phyloP scores from a whole-genome alignment of 305 asterid species.

The Fraxinus angustifolia region DNA sequence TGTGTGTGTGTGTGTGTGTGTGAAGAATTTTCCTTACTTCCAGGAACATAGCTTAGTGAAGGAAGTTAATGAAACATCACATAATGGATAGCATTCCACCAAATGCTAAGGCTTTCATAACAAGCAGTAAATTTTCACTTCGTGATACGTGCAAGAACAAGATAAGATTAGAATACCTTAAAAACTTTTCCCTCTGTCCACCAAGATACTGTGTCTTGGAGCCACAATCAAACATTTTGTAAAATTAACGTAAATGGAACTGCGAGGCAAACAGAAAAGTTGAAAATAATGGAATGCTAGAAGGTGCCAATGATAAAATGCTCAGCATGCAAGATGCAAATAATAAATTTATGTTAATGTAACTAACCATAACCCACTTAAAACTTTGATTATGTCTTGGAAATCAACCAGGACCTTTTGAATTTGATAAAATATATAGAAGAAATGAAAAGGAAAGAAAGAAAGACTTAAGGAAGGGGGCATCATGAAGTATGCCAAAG shows the following conservation, averaged over 20 bases:
- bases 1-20: neutral
- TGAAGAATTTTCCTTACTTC: neutral
- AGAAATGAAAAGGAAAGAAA: neutral
- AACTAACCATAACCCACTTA: neutral
- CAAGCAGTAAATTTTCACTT: neutral
- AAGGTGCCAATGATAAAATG: slow-evolving; percentile 1
- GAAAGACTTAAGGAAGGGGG: neutral
- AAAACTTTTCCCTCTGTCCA: slow-evolving; percentile 85
- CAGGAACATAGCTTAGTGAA: neutral
- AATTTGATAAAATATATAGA: neutral
- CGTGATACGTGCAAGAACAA: slow-evolving; percentile 8
- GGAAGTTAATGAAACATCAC: neutral
- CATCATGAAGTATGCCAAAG: neutral
- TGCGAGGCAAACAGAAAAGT: slow-evolving; percentile 36
- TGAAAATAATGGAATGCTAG: slow-evolving; percentile 17
- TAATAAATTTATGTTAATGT: neutral
- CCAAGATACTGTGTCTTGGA: slow-evolving; percentile 64
- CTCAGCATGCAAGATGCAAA: neutral
- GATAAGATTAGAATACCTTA: slow-evolving; percentile 53
- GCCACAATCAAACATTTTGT: slow-evolving; percentile 74
- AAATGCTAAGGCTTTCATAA: neutral
- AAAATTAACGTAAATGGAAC: slow-evolving; percentile 35
- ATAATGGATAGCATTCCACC: slow-evolving; percentile 9
- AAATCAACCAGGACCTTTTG: neutral
- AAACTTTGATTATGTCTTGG: neutral